Percentiles rank a stretch among this genome's conserved stretches.
phyloP scores from a whole-genome alignment of 768 basidiomycete species.

The Postia placenta region DNA sequence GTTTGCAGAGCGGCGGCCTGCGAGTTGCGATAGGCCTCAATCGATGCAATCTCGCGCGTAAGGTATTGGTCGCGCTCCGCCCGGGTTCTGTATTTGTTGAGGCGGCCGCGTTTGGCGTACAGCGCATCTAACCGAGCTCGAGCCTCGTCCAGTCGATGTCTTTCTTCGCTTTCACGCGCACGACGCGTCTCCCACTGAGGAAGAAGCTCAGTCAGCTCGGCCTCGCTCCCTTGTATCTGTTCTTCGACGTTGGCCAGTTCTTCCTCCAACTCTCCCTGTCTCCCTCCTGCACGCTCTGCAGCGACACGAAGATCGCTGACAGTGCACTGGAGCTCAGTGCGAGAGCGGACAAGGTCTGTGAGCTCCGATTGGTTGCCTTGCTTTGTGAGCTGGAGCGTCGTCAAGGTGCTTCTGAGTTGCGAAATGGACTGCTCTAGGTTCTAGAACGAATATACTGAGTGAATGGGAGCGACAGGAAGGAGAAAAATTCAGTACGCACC shows the following conservation, averaged over 20 bases:
- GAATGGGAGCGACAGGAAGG: neutral
- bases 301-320: conserved; percentile 72
- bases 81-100: conserved; percentile 77
- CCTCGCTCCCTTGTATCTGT: conserved; percentile 61
- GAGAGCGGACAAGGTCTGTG: conserved; percentile 76
- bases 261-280: conserved; percentile 52
- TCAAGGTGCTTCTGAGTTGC: conserved; percentile 60
- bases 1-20: conserved; percentile 53
- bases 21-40: conserved; percentile 52
- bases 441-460: conserved; percentile 30
- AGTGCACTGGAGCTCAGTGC: conserved; percentile 82
- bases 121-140: conserved; percentile 66
- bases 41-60: conserved; percentile 66
- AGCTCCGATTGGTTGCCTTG: conserved; percentile 79
- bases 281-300: conserved; percentile 56
- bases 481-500: conserved; percentile 43
- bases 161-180: conserved; percentile 44
- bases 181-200: conserved; percentile 68
- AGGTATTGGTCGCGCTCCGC: conserved; percentile 82
- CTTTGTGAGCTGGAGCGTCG: conserved; percentile 64
- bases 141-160: conserved; percentile 67
- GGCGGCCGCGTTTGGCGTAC: conserved; percentile 87
- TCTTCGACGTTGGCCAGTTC: conserved; percentile 59
- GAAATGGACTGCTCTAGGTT: conserved; percentile 68
- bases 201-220: conserved; percentile 50